phyloP scores from a whole-genome alignment of 192 early-diverging fungal species.

The Entomortierella parvispora region DNA sequence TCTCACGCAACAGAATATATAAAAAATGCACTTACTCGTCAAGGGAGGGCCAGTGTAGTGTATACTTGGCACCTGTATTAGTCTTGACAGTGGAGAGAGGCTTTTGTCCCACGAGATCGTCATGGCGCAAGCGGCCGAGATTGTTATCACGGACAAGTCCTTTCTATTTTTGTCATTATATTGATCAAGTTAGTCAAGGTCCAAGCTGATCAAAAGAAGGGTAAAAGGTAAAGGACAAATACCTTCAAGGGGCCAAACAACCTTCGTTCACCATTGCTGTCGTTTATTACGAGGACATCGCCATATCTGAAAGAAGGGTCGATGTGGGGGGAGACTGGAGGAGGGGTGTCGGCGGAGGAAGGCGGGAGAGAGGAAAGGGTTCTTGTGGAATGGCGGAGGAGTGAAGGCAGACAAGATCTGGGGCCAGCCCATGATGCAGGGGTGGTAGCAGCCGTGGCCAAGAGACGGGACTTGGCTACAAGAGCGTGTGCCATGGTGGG shows the following conservation, averaged over 20 bases:
- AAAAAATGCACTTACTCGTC: constrained; percentile 23
- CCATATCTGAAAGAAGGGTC: constrained; percentile 38
- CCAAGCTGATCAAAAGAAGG: not conserved
- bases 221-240: too few relatives aligned
- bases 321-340: constrained; percentile 2
- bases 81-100: constrained; percentile 29
- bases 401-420: too few relatives aligned
- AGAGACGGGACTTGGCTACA: too few relatives aligned
- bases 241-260: constrained; percentile 32
- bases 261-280: constrained; percentile 27
- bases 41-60: constrained; percentile 40
- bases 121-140: constrained; percentile 27
- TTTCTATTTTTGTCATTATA: not conserved
- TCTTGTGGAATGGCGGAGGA: not conserved
- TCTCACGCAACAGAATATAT: not conserved
- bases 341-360: not conserved
- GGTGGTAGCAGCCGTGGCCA: not conserved
- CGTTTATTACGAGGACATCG: constrained; percentile 37
- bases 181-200: not conserved
- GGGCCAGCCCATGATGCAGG: too few relatives aligned
- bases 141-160: constrained; percentile 19
- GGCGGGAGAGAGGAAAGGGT: constrained; percentile 2
- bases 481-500: too few relatives aligned
- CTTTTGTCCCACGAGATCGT: constrained; percentile 23
- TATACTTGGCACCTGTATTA: constrained; percentile 23